Percentiles rank a stretch among this genome's conserved stretches.
Conservation (phyloP, 306 rosid species). For the Fragaria vesca region DNA sequence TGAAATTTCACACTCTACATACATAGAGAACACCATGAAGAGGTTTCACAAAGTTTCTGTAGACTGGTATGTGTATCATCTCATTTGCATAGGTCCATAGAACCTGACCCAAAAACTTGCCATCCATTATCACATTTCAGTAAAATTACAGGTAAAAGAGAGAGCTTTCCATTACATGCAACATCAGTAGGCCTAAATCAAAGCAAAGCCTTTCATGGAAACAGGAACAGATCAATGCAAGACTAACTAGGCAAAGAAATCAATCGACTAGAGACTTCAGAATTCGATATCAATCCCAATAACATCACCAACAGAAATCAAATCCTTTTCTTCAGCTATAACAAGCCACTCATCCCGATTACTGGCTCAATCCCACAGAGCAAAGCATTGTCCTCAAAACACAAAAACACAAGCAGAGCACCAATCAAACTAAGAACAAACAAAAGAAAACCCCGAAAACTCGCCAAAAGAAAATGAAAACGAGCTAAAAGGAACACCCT, state of each 20-base stretch:
- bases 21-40: neutral
- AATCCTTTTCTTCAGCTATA: neutral
- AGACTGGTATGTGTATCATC: neutral
- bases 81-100: neutral
- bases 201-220: neutral
- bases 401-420: neutral
- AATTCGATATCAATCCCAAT: neutral
- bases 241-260: neutral
- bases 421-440: neutral
- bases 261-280: neutral
- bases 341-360: neutral
- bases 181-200: neutral
- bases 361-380: neutral
- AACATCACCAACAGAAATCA: neutral
- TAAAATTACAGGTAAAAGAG: neutral
- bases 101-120: neutral
- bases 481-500: conserved; percentile 5
- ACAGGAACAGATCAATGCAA: neutral
- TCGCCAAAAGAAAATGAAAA: conserved; percentile 1
- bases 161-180: conserved; percentile 4
- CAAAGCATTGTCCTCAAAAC: neutral
- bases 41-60: neutral
- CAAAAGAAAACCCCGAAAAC: neutral
- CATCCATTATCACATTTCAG: neutral
- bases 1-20: conserved; percentile 6